Evolutionary conservation across 2,329 filamentous ascomycete species (phyloP), one percentile per base, ranked within the genome.

Genomic region (Tolypocladium tundrense): DNA sequence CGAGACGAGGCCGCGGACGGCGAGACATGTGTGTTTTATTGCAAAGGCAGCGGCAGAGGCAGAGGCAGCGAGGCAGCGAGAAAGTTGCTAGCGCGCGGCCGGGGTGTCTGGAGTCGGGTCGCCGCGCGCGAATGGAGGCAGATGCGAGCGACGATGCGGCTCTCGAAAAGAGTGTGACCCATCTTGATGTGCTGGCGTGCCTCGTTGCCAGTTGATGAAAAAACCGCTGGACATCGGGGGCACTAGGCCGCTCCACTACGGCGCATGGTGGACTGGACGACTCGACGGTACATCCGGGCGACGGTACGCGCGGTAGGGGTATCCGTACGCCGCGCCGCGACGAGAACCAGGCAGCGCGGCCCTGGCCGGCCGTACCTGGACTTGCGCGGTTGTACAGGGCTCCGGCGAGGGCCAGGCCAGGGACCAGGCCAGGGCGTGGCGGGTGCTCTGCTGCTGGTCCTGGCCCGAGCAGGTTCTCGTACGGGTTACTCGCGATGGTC

Each of bases 151-250:
- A 73, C 77, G 76, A 83, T 86, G 83, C 83, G 83, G 83, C 83
- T 85, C 82, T 85, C 79, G 61, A 68, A 63, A 65, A 67, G 74
- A 80, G 81, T 83, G 82, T 82, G 82, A 84, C 82, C 83, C 82
- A 83, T 84, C 77, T 79, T 89, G 90, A 91, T 95, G 91, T 88
- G 90, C 81, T 95, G 91, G 90, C 90, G 87, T 86, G 79, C 80
- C 80, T 87, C 81, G 80, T 85, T 83, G 83, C 89, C 89, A 93
- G 87, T 92, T 85, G 81, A 86, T 84, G 61, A 57, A 78, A 79
- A 79, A 81, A 75, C 74, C 76, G 78, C 77, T 79, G 67, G 78
- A 80, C 58, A 80, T 80, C 82, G 83, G 68, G 68, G 77, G 80
- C 58, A 80, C 80, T 82, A 83, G 76, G 74, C 77, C 80, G 79